Evolutionary conservation across 441 rosid species (phyloP).

Genomic region (Mallotus repandus): DNA sequence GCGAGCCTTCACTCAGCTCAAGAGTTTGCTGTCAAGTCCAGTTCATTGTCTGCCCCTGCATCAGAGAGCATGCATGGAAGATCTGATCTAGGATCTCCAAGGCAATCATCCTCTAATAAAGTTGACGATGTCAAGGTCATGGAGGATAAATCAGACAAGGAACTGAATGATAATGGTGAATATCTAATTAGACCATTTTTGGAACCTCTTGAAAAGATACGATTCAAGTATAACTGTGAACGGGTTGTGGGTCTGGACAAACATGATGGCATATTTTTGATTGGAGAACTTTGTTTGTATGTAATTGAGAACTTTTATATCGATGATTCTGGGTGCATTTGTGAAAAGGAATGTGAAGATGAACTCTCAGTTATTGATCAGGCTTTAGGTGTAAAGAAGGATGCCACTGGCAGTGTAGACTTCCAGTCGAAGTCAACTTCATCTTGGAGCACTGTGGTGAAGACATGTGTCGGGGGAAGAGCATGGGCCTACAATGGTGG

Average conservation of each 20-base stretch:
- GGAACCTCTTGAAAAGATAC: slow-evolving; percentile 94
- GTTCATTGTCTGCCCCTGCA: slow-evolving; percentile 67
- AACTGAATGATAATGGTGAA: slow-evolving; percentile 93
- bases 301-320: slow-evolving; percentile 96
- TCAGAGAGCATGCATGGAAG: slow-evolving; percentile 73
- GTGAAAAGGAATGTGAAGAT: slow-evolving; percentile 98
- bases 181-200: slow-evolving; percentile 97
- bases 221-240: slow-evolving; percentile 94
- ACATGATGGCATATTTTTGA: slow-evolving; percentile 98
- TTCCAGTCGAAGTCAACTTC: slow-evolving; percentile 92
- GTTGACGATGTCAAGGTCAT: slow-evolving; percentile 55
- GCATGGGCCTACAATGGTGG: slow-evolving; percentile 99
- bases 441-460: slow-evolving; percentile 63
- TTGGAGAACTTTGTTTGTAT: slow-evolving; percentile 91
- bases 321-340: slow-evolving; percentile 80
- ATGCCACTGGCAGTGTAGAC: slow-evolving; percentile 65
- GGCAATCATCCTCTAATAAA: slow-evolving; percentile 70
- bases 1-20: slow-evolving; percentile 97
- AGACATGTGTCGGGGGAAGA: slow-evolving; percentile 82
- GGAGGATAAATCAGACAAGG: slow-evolving; percentile 89
- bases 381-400: slow-evolving; percentile 99
- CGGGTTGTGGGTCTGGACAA: slow-evolving; percentile 98
- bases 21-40: slow-evolving; percentile 89
- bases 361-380: slow-evolving; percentile 99
- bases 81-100: slow-evolving; percentile 86